phyloP scores from a whole-genome alignment of 495 filamentous ascomycete species.

The Podospora anserina region DNA sequence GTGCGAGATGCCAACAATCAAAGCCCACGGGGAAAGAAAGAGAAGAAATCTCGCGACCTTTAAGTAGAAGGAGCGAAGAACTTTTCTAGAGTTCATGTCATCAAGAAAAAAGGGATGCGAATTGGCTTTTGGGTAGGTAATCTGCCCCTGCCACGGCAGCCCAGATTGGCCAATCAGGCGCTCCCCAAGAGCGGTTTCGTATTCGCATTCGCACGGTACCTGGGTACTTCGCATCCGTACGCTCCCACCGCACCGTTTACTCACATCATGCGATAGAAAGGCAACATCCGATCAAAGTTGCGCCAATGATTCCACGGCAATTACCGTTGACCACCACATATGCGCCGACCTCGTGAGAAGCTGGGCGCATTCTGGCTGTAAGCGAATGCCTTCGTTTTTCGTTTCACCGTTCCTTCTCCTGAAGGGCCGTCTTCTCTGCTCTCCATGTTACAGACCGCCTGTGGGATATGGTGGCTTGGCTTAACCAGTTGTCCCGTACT shows the following conservation, averaged over 20 bases:
- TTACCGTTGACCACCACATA: slow-evolving; percentile 4
- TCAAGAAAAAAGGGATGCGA: slow-evolving; percentile 8
- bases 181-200: slow-evolving; percentile 17
- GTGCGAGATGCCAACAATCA: neutral
- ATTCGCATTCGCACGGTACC: slow-evolving; percentile 31
- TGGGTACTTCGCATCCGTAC: slow-evolving; percentile 11
- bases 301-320: slow-evolving; percentile 18
- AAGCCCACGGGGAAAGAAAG: neutral
- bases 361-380: neutral
- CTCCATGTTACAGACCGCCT: neutral
- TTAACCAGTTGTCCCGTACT: neutral
- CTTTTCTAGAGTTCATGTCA: neutral
- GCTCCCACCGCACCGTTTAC: neutral
- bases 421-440: neutral
- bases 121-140: neutral
- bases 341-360: neutral
- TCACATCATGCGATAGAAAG: slow-evolving; percentile 23
- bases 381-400: neutral
- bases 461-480: neutral
- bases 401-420: neutral
- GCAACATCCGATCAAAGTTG: slow-evolving; percentile 13
- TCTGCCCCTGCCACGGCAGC: neutral
- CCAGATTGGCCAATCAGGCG: slow-evolving; percentile 26
- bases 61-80: slow-evolving; percentile 2
- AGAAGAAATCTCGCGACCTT: slow-evolving; percentile 4